Percentiles rank a stretch among this genome's conserved stretches.
phyloP scores from a whole-genome alignment of 108 stramenopile species.

The Skeletonema tropicum region DNA sequence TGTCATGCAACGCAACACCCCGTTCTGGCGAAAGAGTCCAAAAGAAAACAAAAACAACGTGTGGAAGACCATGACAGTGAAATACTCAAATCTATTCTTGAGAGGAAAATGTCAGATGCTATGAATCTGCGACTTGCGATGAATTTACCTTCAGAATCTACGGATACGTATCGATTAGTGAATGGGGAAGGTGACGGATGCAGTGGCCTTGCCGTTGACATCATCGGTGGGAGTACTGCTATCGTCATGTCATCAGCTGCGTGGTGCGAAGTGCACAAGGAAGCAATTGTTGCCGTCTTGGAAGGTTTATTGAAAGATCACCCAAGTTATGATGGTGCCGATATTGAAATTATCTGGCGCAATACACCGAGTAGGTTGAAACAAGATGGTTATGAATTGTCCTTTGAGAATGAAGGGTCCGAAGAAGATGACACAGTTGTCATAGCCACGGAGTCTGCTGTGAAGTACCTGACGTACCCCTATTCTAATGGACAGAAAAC shows the following conservation, averaged over 20 bases:
- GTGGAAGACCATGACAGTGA: constrained; percentile 10
- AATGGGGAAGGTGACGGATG: constrained; percentile 96
- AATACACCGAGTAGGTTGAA: constrained; percentile 67
- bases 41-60: constrained; percentile 31
- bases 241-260: constrained; percentile 89
- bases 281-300: constrained; percentile 54
- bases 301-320: constrained; percentile 43
- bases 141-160: constrained; percentile 46
- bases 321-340: constrained; percentile 34
- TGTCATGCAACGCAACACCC: constrained; percentile 63
- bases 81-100: constrained; percentile 56
- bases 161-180: constrained; percentile 83
- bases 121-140: constrained; percentile 56
- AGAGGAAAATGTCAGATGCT: constrained; percentile 61
- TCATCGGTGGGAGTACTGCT: constrained; percentile 73
- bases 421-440: constrained; percentile 41
- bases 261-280: constrained; percentile 90
- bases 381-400: constrained; percentile 76
- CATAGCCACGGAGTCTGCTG: constrained; percentile 70
- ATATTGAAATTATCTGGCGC: constrained; percentile 73
- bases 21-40: constrained; percentile 32
- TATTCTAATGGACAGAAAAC: constrained; percentile 91
- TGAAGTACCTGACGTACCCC: constrained; percentile 80
- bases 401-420: constrained; percentile 35
- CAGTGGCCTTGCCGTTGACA: constrained; percentile 92